Conservation (phyloP, 2,329 filamentous ascomycete species). For the Cadophora gregata region DNA sequence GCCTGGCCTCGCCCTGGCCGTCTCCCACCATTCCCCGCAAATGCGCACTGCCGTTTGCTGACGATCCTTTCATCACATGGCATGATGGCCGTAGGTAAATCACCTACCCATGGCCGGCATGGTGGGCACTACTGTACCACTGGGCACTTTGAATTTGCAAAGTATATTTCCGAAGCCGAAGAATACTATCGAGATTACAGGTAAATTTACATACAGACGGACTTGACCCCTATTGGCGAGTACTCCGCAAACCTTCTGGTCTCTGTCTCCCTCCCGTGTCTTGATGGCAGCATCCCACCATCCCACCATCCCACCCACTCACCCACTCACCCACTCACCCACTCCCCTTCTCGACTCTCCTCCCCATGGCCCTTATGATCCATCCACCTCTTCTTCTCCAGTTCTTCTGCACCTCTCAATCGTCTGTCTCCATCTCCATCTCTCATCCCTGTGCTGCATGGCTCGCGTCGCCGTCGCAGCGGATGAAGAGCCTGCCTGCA, state of each 20-base stretch:
- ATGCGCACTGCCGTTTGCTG: background rate
- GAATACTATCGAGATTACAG: background rate
- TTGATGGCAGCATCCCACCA: too few species aligned
- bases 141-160: background rate
- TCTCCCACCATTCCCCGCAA: slow-evolving; percentile 1
- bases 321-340: too few species aligned
- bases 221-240: background rate
- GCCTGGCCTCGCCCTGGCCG: background rate
- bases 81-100: background rate
- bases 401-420: too few species aligned
- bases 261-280: background rate
- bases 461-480: background rate
- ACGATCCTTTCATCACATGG: background rate
- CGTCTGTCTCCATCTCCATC: background rate
- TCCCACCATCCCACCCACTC: too few species aligned
- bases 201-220: background rate
- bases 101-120: too few species aligned
- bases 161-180: background rate
- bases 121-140: background rate
- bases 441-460: slow-evolving; percentile 8
- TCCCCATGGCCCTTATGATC: background rate
- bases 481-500: slow-evolving; percentile 8
- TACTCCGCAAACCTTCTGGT: background rate
- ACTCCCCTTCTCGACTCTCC: background rate
- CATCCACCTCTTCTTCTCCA: background rate